Base-by-base conservation (phyloP, 345 rosid genomes). In the Hibiscus syriacus region DNA sequence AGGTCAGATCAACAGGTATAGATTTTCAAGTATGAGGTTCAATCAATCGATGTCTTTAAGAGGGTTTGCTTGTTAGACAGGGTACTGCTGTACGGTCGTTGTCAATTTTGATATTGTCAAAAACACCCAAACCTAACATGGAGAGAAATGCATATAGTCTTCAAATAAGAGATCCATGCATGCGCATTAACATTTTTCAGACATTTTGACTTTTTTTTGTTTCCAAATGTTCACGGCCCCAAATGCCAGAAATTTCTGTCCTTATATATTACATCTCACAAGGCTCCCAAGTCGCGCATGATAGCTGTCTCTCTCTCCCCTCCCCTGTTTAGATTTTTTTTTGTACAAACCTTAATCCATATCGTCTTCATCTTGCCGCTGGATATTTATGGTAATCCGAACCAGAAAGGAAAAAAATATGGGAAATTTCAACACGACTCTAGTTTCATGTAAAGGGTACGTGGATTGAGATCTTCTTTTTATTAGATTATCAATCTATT, bases 341-440 rank as follows among this genome's bases (percentile, higher is more conserved):
- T n/a, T n/a, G n/a, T n/a, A n/a, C n/a, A n/a, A n/a, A n/a, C n/a
- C n/a, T n/a, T n/a, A n/a, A n/a, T n/a, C n/a, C n/a, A n/a, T n/a
- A n/a, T n/a, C n/a, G n/a, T n/a, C n/a, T n/a, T 29, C 32, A 29
- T 29, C 4, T 29, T 29, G 32, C 32, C n/a, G 32, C 32, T 29
- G 32, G 32, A 3, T 5, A 29, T 29, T 2, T 29, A 60, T 36
- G 64, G 64, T 60, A 20, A 36, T 20, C 29, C 20, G 36, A 80
- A n/a, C n/a, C n/a, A n/a, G n/a, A n/a, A n/a, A n/a, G n/a, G n/a
- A n/a, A n/a, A n/a, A n/a, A n/a, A n/a, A n/a, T n/a, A n/a, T 80
- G 83, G 83, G 83, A 8, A 80, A 80, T 72, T 61, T 71, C 61
- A 58, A 13, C 11, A 23, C 69, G 20, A n/a, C 20, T 66, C 70